A percentile compares a stretch with the other conserved stretches of the same genome.
Evolutionary conservation across 2,329 filamentous ascomycete genomes (phyloP).

Genomic region (Pestalotiopsis sp.): DNA sequence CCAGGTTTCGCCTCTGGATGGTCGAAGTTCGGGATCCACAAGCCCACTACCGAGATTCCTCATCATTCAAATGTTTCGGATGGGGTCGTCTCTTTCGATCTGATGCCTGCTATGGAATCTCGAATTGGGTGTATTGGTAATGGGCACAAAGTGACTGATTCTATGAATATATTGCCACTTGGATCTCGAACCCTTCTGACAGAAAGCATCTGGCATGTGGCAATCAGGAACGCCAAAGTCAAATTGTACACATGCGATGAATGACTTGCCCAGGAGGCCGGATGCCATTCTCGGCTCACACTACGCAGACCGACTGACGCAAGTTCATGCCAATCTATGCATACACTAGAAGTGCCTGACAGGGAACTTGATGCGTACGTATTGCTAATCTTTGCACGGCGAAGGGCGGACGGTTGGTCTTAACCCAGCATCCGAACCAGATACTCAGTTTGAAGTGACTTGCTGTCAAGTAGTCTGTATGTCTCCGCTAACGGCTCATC

Average conservation of each 20-base stretch:
- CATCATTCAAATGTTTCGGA: not conserved
- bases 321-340: not conserved
- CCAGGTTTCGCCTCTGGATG: not conserved
- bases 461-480: no score
- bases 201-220: not conserved
- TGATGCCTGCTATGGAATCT: not conserved
- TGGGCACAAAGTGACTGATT: not conserved
- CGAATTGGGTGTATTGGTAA: not conserved
- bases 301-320: not conserved
- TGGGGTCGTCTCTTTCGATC: not conserved
- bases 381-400: not conserved
- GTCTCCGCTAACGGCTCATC: no score
- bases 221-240: not conserved
- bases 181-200: not conserved
- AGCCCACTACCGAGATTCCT: not conserved
- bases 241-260: not conserved
- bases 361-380: not conserved
- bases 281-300: not conserved
- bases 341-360: not conserved
- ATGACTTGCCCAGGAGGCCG: not conserved
- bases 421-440: not conserved
- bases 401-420: not conserved
- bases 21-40: not conserved
- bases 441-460: no score
- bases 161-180: not conserved